These are phyloP conservation scores for Rhynchospora tenuis DNA, from an alignment of 176 grass and related monocot genomes.

Conservation along the genomic window DNA sequence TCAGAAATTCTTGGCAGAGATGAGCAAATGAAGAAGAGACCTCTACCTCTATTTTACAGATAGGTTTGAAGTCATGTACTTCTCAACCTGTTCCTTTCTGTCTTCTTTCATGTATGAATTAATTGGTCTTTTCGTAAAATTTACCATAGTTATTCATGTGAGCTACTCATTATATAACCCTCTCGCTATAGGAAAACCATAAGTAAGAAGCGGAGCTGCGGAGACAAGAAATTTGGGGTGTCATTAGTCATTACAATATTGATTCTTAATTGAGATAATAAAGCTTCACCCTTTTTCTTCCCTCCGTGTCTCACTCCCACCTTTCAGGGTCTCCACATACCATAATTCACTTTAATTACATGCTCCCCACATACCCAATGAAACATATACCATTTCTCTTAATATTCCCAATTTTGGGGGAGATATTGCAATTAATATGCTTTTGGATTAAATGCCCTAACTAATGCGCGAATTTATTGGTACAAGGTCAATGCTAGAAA, in stretches of 20 bases:
- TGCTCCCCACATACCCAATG: neutral
- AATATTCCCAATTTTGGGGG: neutral
- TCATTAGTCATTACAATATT: neutral
- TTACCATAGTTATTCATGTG: neutral
- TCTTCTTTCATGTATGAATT: neutral
- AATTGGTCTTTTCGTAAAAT: neutral
- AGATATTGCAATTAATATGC: conserved; percentile 18
- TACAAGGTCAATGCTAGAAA: neutral
- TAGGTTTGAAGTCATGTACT: neutral
- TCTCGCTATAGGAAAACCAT: no score
- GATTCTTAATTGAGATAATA: neutral
- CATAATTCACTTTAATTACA: conserved; percentile 9
- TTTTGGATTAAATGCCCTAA: conserved; percentile 18
- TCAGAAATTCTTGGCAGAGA: no score
- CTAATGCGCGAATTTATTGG: conserved; percentile 19
- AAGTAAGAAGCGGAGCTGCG: neutral
- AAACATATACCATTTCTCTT: neutral
- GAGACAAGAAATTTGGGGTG: neutral
- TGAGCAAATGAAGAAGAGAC: no score
- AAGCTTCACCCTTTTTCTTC: neutral
- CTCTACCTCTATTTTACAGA: neutral
- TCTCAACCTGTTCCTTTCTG: no score
- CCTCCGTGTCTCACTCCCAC: conserved; percentile 13
- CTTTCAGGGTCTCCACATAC: conserved; percentile 11
- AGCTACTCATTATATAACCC: neutral